Base-by-base conservation (phyloP, 805 yeast species). In the Kodamaea kaohsiungensis region DNA sequence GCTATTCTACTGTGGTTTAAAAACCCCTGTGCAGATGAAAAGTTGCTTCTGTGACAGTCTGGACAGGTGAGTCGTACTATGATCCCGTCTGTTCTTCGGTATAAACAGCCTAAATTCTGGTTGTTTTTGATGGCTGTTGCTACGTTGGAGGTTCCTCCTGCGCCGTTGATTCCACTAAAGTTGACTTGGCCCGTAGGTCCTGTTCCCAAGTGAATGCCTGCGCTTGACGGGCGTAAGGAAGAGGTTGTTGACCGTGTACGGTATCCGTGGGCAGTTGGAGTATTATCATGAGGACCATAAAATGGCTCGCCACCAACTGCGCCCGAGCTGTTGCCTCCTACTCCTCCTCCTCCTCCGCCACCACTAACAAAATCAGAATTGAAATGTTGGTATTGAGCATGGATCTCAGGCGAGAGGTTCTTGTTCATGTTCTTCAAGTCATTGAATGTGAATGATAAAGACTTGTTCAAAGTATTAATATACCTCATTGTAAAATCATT, bases 1-100 rank as follows among this genome's bases (percentile, higher is more conserved):
- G 91, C 88, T 22, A 87, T 78, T 55, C 95, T 75, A 52, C 87
- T 82, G 66, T 89, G 96, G 65, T 88, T 89, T 38, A 88, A 77
- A 60, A 89, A 87, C 13, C 95, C 95, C 64, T 89, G 95, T 0
- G 91, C 89, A 12, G 88, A 82, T 7, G 89, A 85, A 63, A 89
- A 89, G 57, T 87, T 88, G 43, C 84, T 78, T 51, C 92, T 68
- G 9, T 75, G 79, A 68, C 96, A 89, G 49, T 78, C 80, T 1
- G 85, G 82, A 65, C 96, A 89, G 7, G 83, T 84, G 38, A 89
- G 75, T 48, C 84, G 76, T 1, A 89, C 91, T 17, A 87, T 69
- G 0, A 86, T 76, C 1, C 92, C 92, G 65, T 89, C 95, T 4
- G 86, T 81, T 56, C 91, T 67, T 57, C 85, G 75, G 62, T 85